Conservation (phyloP, 768 basidiomycete species). For the Trametes sanguinea region DNA sequence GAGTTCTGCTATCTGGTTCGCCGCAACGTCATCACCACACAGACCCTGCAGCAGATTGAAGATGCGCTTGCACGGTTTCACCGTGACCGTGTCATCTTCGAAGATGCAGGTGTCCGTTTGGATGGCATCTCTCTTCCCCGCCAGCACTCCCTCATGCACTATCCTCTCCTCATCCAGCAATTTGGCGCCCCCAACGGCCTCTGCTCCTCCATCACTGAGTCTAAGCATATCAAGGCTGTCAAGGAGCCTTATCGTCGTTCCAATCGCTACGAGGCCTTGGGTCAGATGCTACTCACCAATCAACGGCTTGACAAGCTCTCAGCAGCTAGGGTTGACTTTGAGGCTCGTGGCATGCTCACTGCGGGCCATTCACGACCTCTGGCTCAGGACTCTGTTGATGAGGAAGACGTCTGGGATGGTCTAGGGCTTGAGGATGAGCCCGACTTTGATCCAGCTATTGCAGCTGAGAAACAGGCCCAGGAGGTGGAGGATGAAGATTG, state of each 20-base stretch:
- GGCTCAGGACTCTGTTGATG: too few relatives aligned
- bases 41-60: slow-evolving; percentile 9
- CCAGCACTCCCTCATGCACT: slow-evolving; percentile 27
- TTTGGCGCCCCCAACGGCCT: too few relatives aligned
- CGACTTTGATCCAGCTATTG: too few relatives aligned
- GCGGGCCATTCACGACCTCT: slow-evolving; percentile 2
- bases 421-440: too few relatives aligned
- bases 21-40: background rate
- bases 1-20: slow-evolving; percentile 29
- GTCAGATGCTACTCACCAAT: slow-evolving; percentile 29
- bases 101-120: slow-evolving; percentile 18
- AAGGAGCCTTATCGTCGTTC: slow-evolving; percentile 31
- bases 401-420: too few relatives aligned
- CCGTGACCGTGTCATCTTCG: slow-evolving; percentile 20
- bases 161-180: slow-evolving; percentile 17
- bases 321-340: slow-evolving; percentile 24
- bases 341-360: slow-evolving; percentile 21
- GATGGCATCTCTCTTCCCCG: slow-evolving; percentile 28
- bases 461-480: too few relatives aligned
- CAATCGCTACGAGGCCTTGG: slow-evolving; percentile 22
- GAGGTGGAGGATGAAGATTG: too few relatives aligned
- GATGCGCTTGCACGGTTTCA: slow-evolving; percentile 22
- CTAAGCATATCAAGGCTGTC: slow-evolving; percentile 31
- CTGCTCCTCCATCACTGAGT: too few relatives aligned
- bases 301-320: slow-evolving; percentile 31